phyloP scores from a whole-genome alignment of 2,329 filamentous ascomycete species.

The Aureobasidium lini region DNA sequence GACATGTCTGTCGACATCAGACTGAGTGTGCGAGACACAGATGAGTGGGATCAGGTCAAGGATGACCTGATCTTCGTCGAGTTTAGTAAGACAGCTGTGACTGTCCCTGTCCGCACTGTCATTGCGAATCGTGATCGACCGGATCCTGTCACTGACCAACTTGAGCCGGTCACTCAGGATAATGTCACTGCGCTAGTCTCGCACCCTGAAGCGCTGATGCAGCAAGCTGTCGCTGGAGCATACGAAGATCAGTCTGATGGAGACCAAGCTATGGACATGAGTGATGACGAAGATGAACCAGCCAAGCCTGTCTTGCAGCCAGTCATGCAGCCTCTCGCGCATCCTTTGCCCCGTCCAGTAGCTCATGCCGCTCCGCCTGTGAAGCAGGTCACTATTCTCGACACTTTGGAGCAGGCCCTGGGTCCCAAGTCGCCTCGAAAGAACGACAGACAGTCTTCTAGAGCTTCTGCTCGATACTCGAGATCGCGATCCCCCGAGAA shows the following conservation, averaged over 20 bases:
- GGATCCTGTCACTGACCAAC: constrained; percentile 22
- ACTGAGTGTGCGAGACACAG: constrained; percentile 41
- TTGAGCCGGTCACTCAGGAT: neutral
- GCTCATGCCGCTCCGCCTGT: neutral
- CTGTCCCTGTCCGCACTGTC: constrained; percentile 38
- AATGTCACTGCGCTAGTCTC: neutral
- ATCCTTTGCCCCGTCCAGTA: neutral
- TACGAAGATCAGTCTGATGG: constrained; percentile 20
- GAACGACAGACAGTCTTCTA: constrained; percentile 14
- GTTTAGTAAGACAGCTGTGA: constrained; percentile 35
- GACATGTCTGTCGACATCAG: constrained; percentile 38
- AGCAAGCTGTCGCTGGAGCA: constrained; percentile 21
- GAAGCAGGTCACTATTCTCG: constrained; percentile 17
- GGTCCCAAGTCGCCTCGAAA: constrained; percentile 4
- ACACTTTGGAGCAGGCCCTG: constrained; percentile 28
- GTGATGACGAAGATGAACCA: constrained; percentile 14
- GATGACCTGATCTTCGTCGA: constrained; percentile 44
- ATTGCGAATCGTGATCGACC: constrained; percentile 33
- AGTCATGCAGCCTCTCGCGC: neutral
- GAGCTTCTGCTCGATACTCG: constrained; percentile 18
- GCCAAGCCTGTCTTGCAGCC: neutral
- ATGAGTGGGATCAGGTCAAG: constrained; percentile 43
- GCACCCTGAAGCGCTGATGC: neutral
- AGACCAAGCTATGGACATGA: constrained; percentile 18
- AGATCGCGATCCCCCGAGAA: constrained; percentile 19